phyloP scores from a whole-genome alignment of 2,329 filamentous ascomycete genomes.

The Sporothrix pseudoabietina region DNA sequence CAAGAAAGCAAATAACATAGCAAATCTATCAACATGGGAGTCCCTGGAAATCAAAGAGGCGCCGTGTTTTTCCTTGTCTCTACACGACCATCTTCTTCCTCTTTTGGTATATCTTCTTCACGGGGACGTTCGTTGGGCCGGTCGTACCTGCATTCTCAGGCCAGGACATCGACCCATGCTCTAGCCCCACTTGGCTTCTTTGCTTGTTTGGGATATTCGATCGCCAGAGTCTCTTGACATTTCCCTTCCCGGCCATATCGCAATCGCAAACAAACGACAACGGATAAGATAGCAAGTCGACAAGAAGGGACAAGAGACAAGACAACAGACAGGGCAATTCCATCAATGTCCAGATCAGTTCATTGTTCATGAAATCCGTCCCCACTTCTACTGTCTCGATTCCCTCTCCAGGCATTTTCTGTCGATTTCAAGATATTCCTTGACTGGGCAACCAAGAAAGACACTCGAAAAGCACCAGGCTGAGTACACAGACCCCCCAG shows the following conservation, averaged over 20 bases:
- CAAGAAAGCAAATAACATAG: background rate
- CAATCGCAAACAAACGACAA: background rate
- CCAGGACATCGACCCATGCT: background rate
- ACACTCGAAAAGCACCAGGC: background rate
- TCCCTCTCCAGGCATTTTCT: slow-evolving; percentile 13
- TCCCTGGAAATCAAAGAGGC: background rate
- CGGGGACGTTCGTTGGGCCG: background rate
- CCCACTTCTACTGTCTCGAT: background rate
- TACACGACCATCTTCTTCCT: slow-evolving; percentile 13
- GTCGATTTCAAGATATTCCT: background rate
- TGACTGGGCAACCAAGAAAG: background rate
- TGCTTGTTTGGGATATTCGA: background rate
- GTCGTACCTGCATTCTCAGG: slow-evolving; percentile 8
- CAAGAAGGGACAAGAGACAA: background rate
- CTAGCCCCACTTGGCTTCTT: background rate
- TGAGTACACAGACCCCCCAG: background rate
- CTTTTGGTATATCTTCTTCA: slow-evolving; percentile 10
- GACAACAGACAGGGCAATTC: background rate
- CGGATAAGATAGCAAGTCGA: background rate
- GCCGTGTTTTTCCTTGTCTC: background rate
- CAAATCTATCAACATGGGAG: background rate
- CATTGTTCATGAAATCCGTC: background rate
- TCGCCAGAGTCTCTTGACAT: background rate
- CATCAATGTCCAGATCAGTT: background rate
- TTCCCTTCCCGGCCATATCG: slow-evolving; percentile 24